A percentile compares a stretch with the other conserved stretches of the same genome.
These are phyloP conservation scores for Solanum commersonii DNA, from an alignment of 257 asterid genomes.

Conservation along the genomic window DNA sequence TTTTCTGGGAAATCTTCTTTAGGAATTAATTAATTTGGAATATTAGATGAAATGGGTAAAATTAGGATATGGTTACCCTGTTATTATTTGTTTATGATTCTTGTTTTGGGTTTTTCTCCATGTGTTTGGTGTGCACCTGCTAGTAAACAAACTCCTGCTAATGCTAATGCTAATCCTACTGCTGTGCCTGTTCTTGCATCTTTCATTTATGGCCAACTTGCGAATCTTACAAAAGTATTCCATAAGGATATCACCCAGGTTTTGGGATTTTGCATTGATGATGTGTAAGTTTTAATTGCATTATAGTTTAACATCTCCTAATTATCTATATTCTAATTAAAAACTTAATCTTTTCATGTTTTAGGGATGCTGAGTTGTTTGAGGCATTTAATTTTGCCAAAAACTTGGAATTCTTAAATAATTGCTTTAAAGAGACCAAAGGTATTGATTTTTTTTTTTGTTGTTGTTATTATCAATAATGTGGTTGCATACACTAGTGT, in stretches of 20 bases:
- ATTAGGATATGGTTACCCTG: constrained; percentile 49
- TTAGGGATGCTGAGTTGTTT: constrained; percentile 68
- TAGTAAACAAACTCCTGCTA: constrained; percentile 26
- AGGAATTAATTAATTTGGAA: constrained; percentile 23
- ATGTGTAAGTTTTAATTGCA: constrained; percentile 55
- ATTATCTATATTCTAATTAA: background rate
- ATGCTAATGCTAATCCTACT: constrained; percentile 18
- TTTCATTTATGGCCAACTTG: constrained; percentile 63
- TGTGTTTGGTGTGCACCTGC: constrained; percentile 33
- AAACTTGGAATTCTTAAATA: constrained; percentile 72
- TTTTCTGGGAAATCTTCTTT: constrained; percentile 5
- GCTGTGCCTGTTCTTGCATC: constrained; percentile 53
- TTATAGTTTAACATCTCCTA: background rate
- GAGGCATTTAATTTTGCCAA: constrained; percentile 69
- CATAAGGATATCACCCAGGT: constrained; percentile 44
- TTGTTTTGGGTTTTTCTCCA: constrained; percentile 28
- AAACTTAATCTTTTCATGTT: constrained; percentile 5
- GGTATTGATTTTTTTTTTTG: constrained; percentile 22
- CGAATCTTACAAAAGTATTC: constrained; percentile 66
- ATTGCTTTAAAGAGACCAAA: constrained; percentile 57
- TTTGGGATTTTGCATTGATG: constrained; percentile 66
- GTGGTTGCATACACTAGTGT: background rate
- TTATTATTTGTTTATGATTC: constrained; percentile 35
- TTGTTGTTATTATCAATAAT: background rate
- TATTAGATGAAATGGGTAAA: constrained; percentile 61